Base-by-base conservation (phyloP, 2,329 filamentous ascomycete species). In the Aspergillus persii region DNA sequence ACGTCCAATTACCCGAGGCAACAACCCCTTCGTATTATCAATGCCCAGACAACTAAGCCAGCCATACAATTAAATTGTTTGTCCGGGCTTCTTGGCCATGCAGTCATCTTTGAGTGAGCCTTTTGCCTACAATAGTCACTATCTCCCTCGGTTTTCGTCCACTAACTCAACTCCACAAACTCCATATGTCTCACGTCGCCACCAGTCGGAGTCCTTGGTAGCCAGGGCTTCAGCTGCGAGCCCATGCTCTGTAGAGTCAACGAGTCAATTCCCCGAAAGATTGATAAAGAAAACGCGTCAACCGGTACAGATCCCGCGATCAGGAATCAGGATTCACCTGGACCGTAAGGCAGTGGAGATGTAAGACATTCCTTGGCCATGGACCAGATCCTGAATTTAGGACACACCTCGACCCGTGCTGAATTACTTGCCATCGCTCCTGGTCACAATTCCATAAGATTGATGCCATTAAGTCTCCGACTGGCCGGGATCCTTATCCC, bases 321-420 rank as follows among this genome's bases (percentile, higher is more conserved):
- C 26, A 46, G 3, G 5, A 46, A 18, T 23, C 18, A 47, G 44
- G 15, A 44, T 39, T 54, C 50, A 56, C 50, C 53, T 50, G 53
- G 50, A 50, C 53, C 53, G 53, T 54, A 23, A 23, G 18, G 2
- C 18, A 44, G 53, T 54, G 53, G 53, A 54, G 53, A 18, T 9
- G 18, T 47, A 23, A 47, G 18, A 26, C 44, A 47, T 26, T 47
- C 44, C 44, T 47, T 27, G 18, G 11, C 44, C 44, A 47, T 23
- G 44, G 44, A 26, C 18, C 15, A 11, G 27, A 47, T 47, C 23
- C 44, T 47, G 36, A n/a, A 41, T 41, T 12, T 6, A 5, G 15
- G n/a, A 12, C 36, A 12, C 36, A n/a, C 36, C 5, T 15, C 36
- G 12, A 41, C 15, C 36, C 36, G 36, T 41, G 18, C 18, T 23